These are phyloP conservation scores for Rhynchospora breviuscula DNA, from an alignment of 176 grass and related monocot genomes.

Conservation along the genomic window DNA sequence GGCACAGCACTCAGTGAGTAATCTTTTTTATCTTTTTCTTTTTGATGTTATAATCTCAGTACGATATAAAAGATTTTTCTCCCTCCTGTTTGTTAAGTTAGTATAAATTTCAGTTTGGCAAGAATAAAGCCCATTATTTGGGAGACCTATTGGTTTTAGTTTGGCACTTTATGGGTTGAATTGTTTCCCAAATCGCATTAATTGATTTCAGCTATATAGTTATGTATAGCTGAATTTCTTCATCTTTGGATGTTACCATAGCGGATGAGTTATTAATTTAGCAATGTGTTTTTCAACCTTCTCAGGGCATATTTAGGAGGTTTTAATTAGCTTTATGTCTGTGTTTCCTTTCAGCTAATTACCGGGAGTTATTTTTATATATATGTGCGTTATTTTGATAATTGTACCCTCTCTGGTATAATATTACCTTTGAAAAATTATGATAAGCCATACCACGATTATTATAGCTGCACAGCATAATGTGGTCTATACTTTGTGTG, in stretches of 20 bases:
- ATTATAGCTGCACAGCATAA: background rate
- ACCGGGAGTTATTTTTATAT: background rate
- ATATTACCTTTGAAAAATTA: background rate
- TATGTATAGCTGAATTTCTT: slow-evolving; percentile 9
- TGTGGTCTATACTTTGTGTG: background rate
- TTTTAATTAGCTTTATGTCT: slow-evolving; percentile 12
- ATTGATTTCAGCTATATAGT: background rate
- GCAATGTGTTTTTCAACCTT: background rate
- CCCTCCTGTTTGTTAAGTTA: background rate
- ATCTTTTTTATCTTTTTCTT: background rate
- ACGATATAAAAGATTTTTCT: background rate
- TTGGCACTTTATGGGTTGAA: background rate
- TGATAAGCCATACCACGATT: background rate
- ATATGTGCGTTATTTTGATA: background rate
- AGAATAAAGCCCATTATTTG: background rate
- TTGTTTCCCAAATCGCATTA: background rate
- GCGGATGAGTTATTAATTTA: slow-evolving; percentile 3
- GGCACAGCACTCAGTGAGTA: background rate
- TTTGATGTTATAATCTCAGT: background rate
- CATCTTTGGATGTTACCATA: background rate
- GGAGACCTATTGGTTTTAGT: background rate
- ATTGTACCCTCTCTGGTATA: slow-evolving; percentile 4
- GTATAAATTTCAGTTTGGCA: slow-evolving; percentile 8
- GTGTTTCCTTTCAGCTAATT: background rate
- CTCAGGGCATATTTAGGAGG: background rate